Conservation (phyloP, 257 asterid genomes). For the Solanum appendiculatum region DNA sequence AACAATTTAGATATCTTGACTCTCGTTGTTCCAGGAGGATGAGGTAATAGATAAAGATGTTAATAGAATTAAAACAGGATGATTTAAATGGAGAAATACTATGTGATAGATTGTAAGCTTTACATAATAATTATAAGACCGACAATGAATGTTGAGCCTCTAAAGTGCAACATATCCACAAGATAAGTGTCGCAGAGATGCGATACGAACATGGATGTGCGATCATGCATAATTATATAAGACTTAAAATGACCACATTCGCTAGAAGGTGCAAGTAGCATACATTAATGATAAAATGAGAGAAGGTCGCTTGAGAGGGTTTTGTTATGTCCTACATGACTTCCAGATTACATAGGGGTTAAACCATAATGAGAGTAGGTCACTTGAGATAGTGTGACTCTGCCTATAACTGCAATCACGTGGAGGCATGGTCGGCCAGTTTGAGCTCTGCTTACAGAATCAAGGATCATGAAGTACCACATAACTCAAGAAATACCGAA, state of each 20-base stretch:
- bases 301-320: background rate
- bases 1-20: background rate
- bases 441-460: background rate
- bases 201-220: background rate
- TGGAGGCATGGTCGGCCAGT: background rate
- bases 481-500: background rate
- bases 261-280: background rate
- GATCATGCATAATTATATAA: background rate
- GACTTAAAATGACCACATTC: background rate
- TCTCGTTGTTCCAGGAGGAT: background rate
- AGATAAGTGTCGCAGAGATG: background rate
- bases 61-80: background rate
- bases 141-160: background rate
- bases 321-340: background rate
- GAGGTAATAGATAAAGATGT: background rate
- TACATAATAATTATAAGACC: background rate
- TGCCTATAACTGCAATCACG: background rate
- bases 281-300: background rate
- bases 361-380: no score
- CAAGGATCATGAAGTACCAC: background rate
- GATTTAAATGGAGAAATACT: background rate
- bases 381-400: no score
- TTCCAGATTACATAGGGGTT: no score
- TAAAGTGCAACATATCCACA: background rate
- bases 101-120: background rate